Base-by-base conservation (phyloP, 2,329 filamentous ascomycete species). In the Venturia nashicola region DNA sequence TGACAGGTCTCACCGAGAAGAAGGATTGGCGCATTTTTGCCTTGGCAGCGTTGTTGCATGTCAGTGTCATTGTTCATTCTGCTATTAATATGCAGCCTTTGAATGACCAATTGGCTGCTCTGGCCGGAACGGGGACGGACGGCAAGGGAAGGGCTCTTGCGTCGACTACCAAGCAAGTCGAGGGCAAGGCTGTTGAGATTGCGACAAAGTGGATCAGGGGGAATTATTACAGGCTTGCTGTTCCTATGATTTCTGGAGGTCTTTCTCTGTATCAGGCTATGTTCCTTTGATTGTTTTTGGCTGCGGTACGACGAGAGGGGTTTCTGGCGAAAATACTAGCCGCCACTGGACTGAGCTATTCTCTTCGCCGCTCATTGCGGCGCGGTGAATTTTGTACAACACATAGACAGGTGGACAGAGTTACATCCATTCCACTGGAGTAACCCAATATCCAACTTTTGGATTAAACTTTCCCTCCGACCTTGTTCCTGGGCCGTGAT, bases 31-130 rank as follows among this genome's bases (percentile, higher is more conserved):
- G 72, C 55, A 39, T 76, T 5, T 80, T 77, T 59, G 77, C 77
- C 2, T 65, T 78, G 14, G 71, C 75, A 5, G 77, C 79, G 8
- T 55, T 73, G 5, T 76, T 77, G 69, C 79, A 81, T 64, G 67
- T 81, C 36, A 71, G 76, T 36, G 79, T 76, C 0, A 76, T 81
- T 48, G 66, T 81, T n/a, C 79, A 81, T 65, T 78, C 76, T 14
- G 79, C 79, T 2, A 63, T 78, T 20, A 81, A 81, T 65, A 79
- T 81, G 78, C 78, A 81, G 74, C 79, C 79, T 32, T 67, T 81
- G 67, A 81, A 82, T 64, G 75, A 76, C 65, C 77, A 77, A 70
- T 65, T 81, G n/a, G 76, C 78, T 64, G 75, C 72, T 18, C 69
- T 80, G 63, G 73, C 65, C 69, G 74, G 67, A 67, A 51, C 44